Evolutionary conservation across 2,329 filamentous ascomycete genomes (phyloP), one percentile per base, ranked within the genome.

Genomic region (Sarocladium oryzae): DNA sequence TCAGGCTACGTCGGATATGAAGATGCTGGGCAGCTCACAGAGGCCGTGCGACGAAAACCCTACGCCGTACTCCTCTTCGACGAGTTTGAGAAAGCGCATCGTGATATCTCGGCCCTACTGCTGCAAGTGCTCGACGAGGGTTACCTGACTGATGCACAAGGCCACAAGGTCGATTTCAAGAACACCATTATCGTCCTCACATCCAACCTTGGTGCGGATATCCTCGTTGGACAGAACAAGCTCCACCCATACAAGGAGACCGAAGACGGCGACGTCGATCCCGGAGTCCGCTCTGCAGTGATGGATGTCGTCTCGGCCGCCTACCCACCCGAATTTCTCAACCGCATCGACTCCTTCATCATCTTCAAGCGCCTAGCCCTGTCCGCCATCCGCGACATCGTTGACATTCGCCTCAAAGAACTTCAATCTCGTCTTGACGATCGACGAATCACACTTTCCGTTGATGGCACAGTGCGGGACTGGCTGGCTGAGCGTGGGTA

Each of bases 131-230:
- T 99, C 1, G 93, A 97, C 63, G 93, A 97, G 66, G 93, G 93
- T 2, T 96, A 93, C 72, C 78, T 99, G 48, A 97, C 92, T 1
- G 93, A 97, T 64, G 84, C 89, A 0, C 92, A 97, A 69, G 93
- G 93, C 28, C 91, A 96, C 73, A 96, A 93, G 68, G 86, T 99
- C 54, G 93, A 97, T 65, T 97, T 97, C 75, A 81, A 88, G 55
- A 97, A 96, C 69, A 96, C 92, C 7, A 87, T 97, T 61, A 96
- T 97, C 58, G 92, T 97, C 2, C 78, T 99, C 52, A 97, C 93
- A 0, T 96, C 90, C 33, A 99, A 99, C 66, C 79, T 99, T 2
- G 93, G 93, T 35, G 91, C 93, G 13, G 83, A 96, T 52, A 92
- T 95, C 48, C 84, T 99, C 10, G 87, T 96, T 16, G 87, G 85